These are phyloP conservation scores for Groenewaldozyma auringiensis DNA, from an alignment of 1,139 yeast genomes.

Conservation along the genomic window DNA sequence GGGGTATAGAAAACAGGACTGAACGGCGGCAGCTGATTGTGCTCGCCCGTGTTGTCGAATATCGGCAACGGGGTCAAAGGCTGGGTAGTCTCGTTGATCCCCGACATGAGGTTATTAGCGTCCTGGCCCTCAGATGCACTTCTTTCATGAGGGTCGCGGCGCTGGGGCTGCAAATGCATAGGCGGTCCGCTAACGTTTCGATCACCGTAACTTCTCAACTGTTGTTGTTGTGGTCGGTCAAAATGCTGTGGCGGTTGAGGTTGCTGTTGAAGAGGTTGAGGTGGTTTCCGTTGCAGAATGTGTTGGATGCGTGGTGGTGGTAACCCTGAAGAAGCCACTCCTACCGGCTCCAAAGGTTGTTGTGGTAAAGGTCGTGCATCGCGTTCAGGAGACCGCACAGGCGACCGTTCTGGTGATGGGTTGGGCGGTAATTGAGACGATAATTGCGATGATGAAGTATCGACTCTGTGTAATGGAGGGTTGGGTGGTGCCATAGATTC, in stretches of 20 bases:
- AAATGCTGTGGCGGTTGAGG: slow-evolving; percentile 6
- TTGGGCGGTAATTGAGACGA: background rate
- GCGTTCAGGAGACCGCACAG: background rate
- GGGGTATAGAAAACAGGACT: slow-evolving; percentile 2
- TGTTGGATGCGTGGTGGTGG: slow-evolving; percentile 8
- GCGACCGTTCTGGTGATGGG: background rate
- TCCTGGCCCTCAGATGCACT: slow-evolving; percentile 28
- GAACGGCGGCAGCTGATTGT: background rate
- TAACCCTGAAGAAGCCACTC: slow-evolving; percentile 6
- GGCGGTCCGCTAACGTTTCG: slow-evolving; percentile 1
- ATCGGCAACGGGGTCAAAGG: slow-evolving; percentile 22
- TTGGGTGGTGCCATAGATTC: background rate
- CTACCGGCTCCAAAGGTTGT: too few relatives aligned
- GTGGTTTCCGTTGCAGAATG: slow-evolving; percentile 1
- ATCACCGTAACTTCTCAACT: background rate
- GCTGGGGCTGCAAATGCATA: background rate
- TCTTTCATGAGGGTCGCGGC: slow-evolving; percentile 20
- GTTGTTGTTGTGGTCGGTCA: slow-evolving; percentile 3
- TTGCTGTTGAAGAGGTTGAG: slow-evolving; percentile 1
- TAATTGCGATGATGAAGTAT: background rate
- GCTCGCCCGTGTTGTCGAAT: background rate
- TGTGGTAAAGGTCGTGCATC: background rate
- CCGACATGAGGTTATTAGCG: slow-evolving; percentile 25
- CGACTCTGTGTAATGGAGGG: background rate
- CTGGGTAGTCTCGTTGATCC: slow-evolving; percentile 21